Evolutionary conservation across 371 early-diverging fungal species (phyloP).

Genomic region (Blakeslea trispora): DNA sequence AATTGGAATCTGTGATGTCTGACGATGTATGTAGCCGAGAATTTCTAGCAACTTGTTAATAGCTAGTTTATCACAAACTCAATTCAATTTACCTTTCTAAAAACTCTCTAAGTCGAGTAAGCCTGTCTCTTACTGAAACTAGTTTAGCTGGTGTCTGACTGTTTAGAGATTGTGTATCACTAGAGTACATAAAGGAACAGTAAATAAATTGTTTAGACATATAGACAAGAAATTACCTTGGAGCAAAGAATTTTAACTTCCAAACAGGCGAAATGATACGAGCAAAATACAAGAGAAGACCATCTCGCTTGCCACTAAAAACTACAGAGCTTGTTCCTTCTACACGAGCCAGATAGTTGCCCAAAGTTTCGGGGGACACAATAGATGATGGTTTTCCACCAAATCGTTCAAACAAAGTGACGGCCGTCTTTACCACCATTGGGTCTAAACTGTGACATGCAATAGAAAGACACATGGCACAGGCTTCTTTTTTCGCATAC

Average conservation of each 20-base stretch:
- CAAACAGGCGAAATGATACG: slow-evolving; percentile 79
- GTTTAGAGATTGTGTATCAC: not conserved
- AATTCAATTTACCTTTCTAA: slow-evolving; percentile 54
- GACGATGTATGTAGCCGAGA: slow-evolving; percentile 30
- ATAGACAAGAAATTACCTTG: slow-evolving; percentile 31
- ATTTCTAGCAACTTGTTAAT: slow-evolving; percentile 23
- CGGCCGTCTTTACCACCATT: slow-evolving; percentile 38
- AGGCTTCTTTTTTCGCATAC: slow-evolving; percentile 65
- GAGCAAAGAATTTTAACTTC: slow-evolving; percentile 56
- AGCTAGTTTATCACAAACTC: too few species aligned
- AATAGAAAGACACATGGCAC: slow-evolving; percentile 77
- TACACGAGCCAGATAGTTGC: slow-evolving; percentile 29
- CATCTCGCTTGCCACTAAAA: slow-evolving; percentile 75
- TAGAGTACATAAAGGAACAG: not conserved
- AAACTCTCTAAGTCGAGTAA: slow-evolving; percentile 51
- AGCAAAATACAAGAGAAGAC: slow-evolving; percentile 75
- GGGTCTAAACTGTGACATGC: slow-evolving; percentile 40
- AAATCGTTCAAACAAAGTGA: slow-evolving; percentile 55
- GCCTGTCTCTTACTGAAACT: slow-evolving; percentile 44
- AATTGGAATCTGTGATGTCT: slow-evolving; percentile 29
- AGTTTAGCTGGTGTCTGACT: slow-evolving; percentile 28
- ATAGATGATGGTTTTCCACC: slow-evolving; percentile 61
- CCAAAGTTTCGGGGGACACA: slow-evolving; percentile 8
- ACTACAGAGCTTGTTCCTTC: slow-evolving; percentile 48
- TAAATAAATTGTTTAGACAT: not conserved